Evolutionary conservation across 805 yeast genomes (phyloP).

Genomic region (Kuraishia cidri): DNA sequence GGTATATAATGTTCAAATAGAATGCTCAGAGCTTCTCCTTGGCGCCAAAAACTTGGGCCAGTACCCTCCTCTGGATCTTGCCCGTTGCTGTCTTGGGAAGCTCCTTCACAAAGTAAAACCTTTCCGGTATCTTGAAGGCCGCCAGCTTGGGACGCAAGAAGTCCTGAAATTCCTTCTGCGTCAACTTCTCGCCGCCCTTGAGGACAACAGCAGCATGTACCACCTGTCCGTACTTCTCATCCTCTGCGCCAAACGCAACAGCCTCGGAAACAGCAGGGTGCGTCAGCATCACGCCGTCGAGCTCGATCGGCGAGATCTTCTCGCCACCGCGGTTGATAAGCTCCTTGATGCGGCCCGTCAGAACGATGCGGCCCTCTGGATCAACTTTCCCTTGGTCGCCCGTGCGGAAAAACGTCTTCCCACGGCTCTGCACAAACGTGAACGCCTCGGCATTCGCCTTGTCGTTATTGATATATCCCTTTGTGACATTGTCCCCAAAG

Average conservation of each 20-base stretch:
- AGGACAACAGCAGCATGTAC: conserved; percentile 65
- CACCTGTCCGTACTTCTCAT: conserved; percentile 60
- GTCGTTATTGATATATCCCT: conserved; percentile 63
- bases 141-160: conserved; percentile 39
- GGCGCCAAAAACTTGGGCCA: conserved; percentile 41
- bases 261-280: conserved; percentile 62
- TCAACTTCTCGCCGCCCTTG: conserved; percentile 25
- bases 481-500: conserved; percentile 59
- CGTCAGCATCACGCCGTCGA: conserved; percentile 52
- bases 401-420: conserved; percentile 57
- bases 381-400: conserved; percentile 71
- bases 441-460: conserved; percentile 65
- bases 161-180: conserved; percentile 33
- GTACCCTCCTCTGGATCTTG: conserved; percentile 60
- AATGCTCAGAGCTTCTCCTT: conserved; percentile 21
- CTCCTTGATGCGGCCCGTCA: conserved; percentile 69
- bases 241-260: conserved; percentile 61
- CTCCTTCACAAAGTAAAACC: conserved; percentile 45
- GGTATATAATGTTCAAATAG: too few species aligned
- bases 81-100: conserved; percentile 77
- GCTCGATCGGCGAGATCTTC: conserved; percentile 65
- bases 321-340: conserved; percentile 74
- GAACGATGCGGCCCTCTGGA: conserved; percentile 44
- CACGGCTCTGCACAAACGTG: conserved; percentile 25
- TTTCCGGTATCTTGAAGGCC: conserved; percentile 51